Percentiles rank a stretch among this genome's conserved stretches.
Conservation (phyloP, 2,329 filamentous ascomycete genomes). For the Cryphonectria japonica region DNA sequence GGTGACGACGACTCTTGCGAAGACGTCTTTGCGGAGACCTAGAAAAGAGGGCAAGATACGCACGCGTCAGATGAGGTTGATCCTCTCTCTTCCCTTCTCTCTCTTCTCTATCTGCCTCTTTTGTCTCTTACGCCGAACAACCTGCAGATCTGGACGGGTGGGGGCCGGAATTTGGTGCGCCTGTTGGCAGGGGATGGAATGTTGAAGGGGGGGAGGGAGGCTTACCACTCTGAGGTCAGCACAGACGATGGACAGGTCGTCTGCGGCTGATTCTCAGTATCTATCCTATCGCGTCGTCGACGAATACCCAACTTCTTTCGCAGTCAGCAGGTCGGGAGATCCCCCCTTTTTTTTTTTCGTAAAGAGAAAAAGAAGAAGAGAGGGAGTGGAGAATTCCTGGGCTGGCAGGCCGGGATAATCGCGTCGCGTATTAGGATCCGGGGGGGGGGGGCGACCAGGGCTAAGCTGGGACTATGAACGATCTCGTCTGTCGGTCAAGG, state of each 20-base stretch:
- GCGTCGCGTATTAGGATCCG: slow-evolving; percentile 29
- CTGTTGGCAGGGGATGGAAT: slow-evolving; percentile 8
- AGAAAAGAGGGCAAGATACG: slow-evolving; percentile 26
- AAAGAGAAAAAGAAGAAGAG: slow-evolving; percentile 12
- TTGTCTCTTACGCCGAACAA: not conserved
- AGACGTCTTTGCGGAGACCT: slow-evolving; percentile 59
- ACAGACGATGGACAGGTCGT: slow-evolving; percentile 63
- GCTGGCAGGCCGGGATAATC: slow-evolving; percentile 26
- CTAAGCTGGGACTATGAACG: slow-evolving; percentile 20
- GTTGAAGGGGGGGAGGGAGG: slow-evolving; percentile 18
- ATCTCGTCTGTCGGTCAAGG: slow-evolving; percentile 7
- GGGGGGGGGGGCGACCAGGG: slow-evolving; percentile 1
- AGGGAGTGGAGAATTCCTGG: slow-evolving; percentile 22
- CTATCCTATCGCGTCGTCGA: slow-evolving; percentile 28
- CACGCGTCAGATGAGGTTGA: slow-evolving; percentile 19
- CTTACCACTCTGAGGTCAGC: slow-evolving; percentile 63
- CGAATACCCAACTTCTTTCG: slow-evolving; percentile 26
- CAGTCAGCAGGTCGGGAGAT: slow-evolving; percentile 29
- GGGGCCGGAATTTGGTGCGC: slow-evolving; percentile 14
- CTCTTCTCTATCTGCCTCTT: not conserved
- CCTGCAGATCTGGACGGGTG: not conserved
- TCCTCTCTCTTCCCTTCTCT: not conserved
- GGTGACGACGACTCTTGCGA: slow-evolving; percentile 52
- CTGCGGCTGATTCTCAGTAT: slow-evolving; percentile 60
- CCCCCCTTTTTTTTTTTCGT: slow-evolving; percentile 17